Base-by-base conservation (phyloP, 83 land plant species). In the Picea abies region DNA sequence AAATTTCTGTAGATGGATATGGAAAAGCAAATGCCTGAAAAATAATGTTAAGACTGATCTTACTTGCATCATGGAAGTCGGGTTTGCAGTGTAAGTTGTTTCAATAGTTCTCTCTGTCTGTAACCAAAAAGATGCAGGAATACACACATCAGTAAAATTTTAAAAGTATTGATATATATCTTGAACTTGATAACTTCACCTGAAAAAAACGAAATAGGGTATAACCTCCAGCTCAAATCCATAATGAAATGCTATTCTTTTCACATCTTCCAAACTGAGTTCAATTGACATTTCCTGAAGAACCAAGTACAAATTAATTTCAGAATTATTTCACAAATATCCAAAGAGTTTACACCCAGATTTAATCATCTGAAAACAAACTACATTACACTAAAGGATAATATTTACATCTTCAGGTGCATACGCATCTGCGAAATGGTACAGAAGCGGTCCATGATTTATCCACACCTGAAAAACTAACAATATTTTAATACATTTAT, bases 191-290 rank as follows among this genome's bases (percentile, higher is more conserved):
- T 80, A 25, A 5, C 32, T 63, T 80, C 25, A 72, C 7, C 17
- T 3, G 39, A 17, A 84, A 60, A 15, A 22, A 71, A 60, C 22
- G 29, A 16, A 23, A 52, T 11, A 37, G 22, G 17, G 39, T 69
- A 81, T 77, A 16, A 97, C 99, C 99, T 95, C 93, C 60, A 95
- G 63, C 82, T 87, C 83, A 81, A 97, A 90, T 64, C 99, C 99
- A 88, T 87, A 89, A 65, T 88, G 89, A 25, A 81, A 82, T 63
- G 96, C 98, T 80, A 95, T 90, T 85, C 76, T 92, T 81, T 95
- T 97, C 60, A 97, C 96, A 91, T 97, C 99, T 89, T 93, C 99
- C 87, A 97, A 80, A 83, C 99, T 97, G n/a, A 95, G 86, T 78
- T 97, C 99, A 67, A 97, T 84, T 5, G 99, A 95, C 95, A 97